Base-by-base conservation (phyloP, 1,284 basidiomycete genomes). In the Boletellus deceptivus region DNA sequence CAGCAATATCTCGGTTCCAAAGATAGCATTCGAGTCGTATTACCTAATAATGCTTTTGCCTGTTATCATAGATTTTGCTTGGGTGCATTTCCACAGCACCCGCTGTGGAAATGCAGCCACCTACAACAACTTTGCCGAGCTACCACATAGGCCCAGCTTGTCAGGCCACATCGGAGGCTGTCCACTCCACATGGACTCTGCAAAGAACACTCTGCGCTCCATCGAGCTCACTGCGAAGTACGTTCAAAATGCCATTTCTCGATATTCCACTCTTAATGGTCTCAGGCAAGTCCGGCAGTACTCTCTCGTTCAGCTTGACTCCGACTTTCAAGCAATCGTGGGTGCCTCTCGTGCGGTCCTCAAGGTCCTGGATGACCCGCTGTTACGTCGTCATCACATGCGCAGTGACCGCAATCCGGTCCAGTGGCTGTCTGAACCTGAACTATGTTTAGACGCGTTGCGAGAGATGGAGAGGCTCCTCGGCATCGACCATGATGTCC, bases 271-370 rank as follows among this genome's bases (percentile, higher is more conserved):
- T 4, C 9, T n/a, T 3, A 49, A 8, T 24, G 27, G 27, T 8
- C n/a, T 56, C 34, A 39, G 47, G 22, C 37, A 53, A 18, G 27
- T 59, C 13, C 17, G 18, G 37, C 38, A 56, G 6, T 16, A 53
- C 37, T 38, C 59, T 18, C 44, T 58, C 14, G 14, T 57, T 34
- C 34, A 44, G 7, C 48, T 59, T 10, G 53, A 61, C 35, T 13
- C 29, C 22, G 45, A 61, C 8, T 27, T 61, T 13, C 43, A 61
- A 22, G 36, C 46, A 17, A 42, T 53, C 10, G 11, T 24, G 8
- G 39, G 57, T 22, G 42, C 47, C 6, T 49, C 49, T 5, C 24
- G 33, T 0, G 46, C 48, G 4, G 41, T 53, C 16, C 36, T 58
- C 9, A 4, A 56, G 17, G 35, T 38, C 13, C n/a, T 55, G 2